Base-by-base conservation (phyloP, 331 rosid genomes). In the Pyracantha coccinea region DNA sequence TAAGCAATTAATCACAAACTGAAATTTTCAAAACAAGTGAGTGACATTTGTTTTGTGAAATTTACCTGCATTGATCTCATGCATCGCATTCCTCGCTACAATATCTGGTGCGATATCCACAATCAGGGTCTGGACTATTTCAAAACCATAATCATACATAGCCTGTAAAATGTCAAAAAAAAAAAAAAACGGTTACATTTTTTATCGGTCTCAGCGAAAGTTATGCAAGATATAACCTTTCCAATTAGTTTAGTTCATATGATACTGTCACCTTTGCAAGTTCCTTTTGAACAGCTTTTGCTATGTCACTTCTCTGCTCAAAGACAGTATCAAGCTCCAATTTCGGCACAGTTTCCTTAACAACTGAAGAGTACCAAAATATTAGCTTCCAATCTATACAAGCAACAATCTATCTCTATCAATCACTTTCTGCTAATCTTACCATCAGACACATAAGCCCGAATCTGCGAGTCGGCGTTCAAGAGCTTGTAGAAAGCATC, bases 401-500 rank as follows among this genome's bases (percentile, higher is more conserved):
- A 6, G 50, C 74, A 29, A 52, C 33, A 61, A 21, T 27, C 55
- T 21, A 21, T 27, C 55, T 21, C 45, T 29, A 63, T 38, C 74
- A 80, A 71, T 38, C 75, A 60, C 19, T 72, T 45, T 58, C 66
- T 69, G 67, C 54, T 57, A 52, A 61, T 69, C 11, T 33, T 35
- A 90, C 94, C 98, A 82, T 88, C 92, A 69, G 85, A 92, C 75
- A 88, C 98, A 82, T 87, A 90, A 62, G 96, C 83, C 35, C 89
- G 96, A 79, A 88, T 88, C 88, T 89, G 96, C 55, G 73, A 86
- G 85, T 87, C 87, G 67, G 91, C 83, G 84, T 86, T 89, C 68
- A 89, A 81, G 77, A 90, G 96, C 87, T 84, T 84, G 69, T 92
- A 90, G 85, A 90, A 92, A 69, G 98, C 98, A 85, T 92, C 96